phyloP scores from a whole-genome alignment of 805 yeast species.

The Teunomyces tritomae region DNA sequence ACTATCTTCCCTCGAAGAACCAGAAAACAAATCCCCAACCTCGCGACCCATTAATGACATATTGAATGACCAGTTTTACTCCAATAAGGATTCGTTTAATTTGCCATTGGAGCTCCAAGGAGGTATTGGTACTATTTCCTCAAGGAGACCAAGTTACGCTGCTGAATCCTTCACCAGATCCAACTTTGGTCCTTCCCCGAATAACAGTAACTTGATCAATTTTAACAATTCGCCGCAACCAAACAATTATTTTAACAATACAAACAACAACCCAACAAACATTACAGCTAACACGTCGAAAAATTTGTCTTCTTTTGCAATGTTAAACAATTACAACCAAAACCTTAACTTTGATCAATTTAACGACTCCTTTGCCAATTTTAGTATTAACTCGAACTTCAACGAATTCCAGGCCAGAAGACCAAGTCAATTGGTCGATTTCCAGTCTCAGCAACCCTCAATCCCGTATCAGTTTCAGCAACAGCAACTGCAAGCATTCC shows the following conservation, averaged over 20 bases:
- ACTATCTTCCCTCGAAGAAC: conserved; percentile 17
- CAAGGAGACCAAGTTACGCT: conserved; percentile 73
- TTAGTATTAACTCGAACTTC: conserved; percentile 32
- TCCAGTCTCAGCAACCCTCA: conserved; percentile 12
- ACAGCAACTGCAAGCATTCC: conserved; percentile 6
- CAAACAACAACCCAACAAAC: conserved; percentile 1
- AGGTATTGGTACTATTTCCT: conserved; percentile 57
- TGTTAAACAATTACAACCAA: conserved; percentile 26
- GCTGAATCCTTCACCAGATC: conserved; percentile 58
- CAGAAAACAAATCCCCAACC: conserved; percentile 10
- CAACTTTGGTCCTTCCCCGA: conserved; percentile 11
- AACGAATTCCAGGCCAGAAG: conserved; percentile 41
- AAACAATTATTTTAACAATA: background rate
- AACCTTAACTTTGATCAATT: conserved; percentile 24
- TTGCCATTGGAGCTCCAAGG: conserved; percentile 63
- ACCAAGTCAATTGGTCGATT: conserved; percentile 41
- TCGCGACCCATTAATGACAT: conserved; percentile 9
- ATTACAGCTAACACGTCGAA: conserved; percentile 8
- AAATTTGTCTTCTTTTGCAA: conserved; percentile 27
- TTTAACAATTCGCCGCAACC: background rate
- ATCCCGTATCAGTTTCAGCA: conserved; percentile 8
- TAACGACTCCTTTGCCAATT: conserved; percentile 27
- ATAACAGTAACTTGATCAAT: conserved; percentile 4
- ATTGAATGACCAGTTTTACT: conserved; percentile 4
- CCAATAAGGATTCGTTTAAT: conserved; percentile 35